These are phyloP conservation scores for Coccomyxa sp. DNA, from an alignment of 139 green algal species.

Conservation along the genomic window DNA sequence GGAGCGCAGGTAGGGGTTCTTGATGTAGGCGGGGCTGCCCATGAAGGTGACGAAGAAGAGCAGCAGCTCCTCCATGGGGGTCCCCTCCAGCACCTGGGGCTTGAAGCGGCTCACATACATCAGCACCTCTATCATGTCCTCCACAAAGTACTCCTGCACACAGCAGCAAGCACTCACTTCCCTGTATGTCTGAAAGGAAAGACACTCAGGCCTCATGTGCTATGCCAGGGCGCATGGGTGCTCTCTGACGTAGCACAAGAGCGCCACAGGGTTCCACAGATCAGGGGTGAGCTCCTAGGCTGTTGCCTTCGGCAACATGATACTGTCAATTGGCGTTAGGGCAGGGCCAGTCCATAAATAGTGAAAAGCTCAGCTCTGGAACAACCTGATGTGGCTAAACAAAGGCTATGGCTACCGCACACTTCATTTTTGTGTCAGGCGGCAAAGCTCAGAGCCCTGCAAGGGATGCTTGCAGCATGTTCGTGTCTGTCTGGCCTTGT, in stretches of 20 bases:
- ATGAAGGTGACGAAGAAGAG: slow-evolving; percentile 66
- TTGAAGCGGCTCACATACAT: slow-evolving; percentile 37
- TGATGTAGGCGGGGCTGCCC: slow-evolving; percentile 59
- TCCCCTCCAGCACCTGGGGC: slow-evolving; percentile 18
- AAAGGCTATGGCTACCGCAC: not conserved
- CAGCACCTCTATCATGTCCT: slow-evolving; percentile 76
- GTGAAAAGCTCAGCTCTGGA: too few species aligned
- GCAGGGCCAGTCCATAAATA: too few species aligned
- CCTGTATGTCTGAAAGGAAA: not conserved
- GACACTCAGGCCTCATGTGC: not conserved
- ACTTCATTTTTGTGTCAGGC: too few species aligned
- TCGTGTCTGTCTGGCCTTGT: too few species aligned
- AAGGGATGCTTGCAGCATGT: too few species aligned
- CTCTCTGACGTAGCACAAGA: too few species aligned
- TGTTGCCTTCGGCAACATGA: too few species aligned
- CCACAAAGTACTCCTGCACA: slow-evolving; percentile 83
- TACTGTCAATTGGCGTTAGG: too few species aligned
- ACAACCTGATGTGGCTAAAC: not conserved
- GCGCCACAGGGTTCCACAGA: too few species aligned
- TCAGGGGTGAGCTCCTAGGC: too few species aligned
- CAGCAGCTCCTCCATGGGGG: slow-evolving; percentile 60
- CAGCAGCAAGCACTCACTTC: too few species aligned
- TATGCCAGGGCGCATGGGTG: not conserved
- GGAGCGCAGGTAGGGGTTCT: slow-evolving; percentile 79
- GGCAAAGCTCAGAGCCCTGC: too few species aligned